Evolutionary conservation across 768 basidiomycete genomes (phyloP), one percentile per base, ranked within the genome.

Genomic region (Dendrothele bispora): DNA sequence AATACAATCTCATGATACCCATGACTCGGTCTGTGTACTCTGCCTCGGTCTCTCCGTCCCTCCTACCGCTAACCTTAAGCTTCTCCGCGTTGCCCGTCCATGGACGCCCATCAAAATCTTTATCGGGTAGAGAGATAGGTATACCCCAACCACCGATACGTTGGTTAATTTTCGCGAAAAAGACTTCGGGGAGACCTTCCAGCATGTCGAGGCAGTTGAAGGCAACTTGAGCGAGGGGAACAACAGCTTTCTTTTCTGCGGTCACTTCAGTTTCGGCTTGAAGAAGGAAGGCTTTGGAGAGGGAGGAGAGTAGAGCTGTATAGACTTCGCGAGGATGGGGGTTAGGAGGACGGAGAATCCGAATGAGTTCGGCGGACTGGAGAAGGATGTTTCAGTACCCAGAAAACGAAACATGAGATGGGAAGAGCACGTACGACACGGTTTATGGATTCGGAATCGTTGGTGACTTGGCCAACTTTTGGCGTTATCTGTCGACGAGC

Each of bases 211-310:
- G 75, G 25, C 98, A 74, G 52, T 79, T 83, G 52, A 87, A 77
- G 3, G 89, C 67, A 10, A 97, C 81, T 26, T 80, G 78, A 0
- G 89, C 91, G 20, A 99, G 78, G 0, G 95, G 95, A 29, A 77
- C 73, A 0, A 93, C 94, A 20, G 88, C 87, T 25, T 83, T 82
- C 58, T 88, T 84, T 66, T 95, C 90, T 2, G 94, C 93, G 1
- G 88, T 76, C 7, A 95, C 90, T 65, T 98, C 95, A 0, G 85
- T 88, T 70, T 97, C 94, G 15, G 94, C 94, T 69, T 98, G 95
- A 27, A 89, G 75, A 36, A 98, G 76, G 51, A 98, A 84, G 15
- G 83, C 73, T 61, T 98, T 98, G 39, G 91, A 74, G 32, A 98
- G 79, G n/a, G 93, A 87, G 18, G 90, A 94, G 37, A 95, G 79